Evolutionary conservation across 1,284 basidiomycete genomes (phyloP).

Genomic region (Apiotrichum montevideense): DNA sequence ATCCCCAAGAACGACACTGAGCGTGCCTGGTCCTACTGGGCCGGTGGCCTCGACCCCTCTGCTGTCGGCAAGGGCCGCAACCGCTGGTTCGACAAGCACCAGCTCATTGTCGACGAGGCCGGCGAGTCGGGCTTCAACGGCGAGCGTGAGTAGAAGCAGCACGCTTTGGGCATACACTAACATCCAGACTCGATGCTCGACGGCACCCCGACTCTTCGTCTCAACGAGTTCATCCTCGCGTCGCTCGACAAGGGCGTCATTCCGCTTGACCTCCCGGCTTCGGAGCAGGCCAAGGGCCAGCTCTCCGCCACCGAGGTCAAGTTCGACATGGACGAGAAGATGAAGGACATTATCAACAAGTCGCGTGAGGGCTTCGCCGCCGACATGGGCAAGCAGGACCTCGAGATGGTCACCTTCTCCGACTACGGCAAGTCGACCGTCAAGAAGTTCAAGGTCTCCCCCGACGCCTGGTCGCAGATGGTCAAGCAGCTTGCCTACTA

Average conservation of each 20-base stretch:
- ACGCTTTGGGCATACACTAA: not conserved
- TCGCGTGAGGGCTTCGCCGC: constrained; percentile 67
- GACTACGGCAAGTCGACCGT: constrained; percentile 86
- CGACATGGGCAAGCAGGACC: constrained; percentile 71
- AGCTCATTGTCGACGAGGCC: constrained; percentile 85
- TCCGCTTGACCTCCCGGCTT: constrained; percentile 54
- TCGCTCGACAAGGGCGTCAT: constrained; percentile 72
- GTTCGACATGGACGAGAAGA: constrained; percentile 62
- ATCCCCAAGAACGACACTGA: constrained; percentile 54
- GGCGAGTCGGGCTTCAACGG: constrained; percentile 84
- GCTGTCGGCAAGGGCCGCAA: constrained; percentile 59
- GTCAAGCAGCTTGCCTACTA: constrained; percentile 93
- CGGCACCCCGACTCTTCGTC: constrained; percentile 85
- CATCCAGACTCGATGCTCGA: constrained; percentile 53
- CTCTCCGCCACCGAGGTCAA: constrained; percentile 59
- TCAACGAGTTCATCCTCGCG: constrained; percentile 91
- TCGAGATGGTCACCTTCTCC: constrained; percentile 81
- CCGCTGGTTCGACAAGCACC: constrained; percentile 97
- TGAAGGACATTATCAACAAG: constrained; percentile 47
- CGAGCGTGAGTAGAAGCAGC: constrained; percentile 44
- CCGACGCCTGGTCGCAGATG: constrained; percentile 92
- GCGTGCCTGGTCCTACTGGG: constrained; percentile 79
- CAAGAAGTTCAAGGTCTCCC: constrained; percentile 82
- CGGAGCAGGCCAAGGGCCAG: constrained; percentile 46
- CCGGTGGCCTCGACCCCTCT: constrained; percentile 57